Evolutionary conservation across 495 filamentous ascomycete genomes (phyloP), one percentile per base, ranked within the genome.

Genomic region (Staphylotrichum longicolle): DNA sequence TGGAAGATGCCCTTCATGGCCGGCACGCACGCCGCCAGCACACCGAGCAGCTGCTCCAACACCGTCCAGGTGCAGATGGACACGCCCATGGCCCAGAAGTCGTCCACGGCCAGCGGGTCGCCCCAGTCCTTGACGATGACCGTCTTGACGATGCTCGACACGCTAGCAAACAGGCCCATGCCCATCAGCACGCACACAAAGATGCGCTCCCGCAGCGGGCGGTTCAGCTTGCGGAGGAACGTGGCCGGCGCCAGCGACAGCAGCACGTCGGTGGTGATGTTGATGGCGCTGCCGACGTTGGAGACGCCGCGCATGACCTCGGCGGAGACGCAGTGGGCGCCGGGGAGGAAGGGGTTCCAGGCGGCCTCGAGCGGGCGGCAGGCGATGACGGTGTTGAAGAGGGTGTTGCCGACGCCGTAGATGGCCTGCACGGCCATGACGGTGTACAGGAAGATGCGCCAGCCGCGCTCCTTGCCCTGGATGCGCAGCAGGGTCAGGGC

Each of bases 391-490:
- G 64, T 46, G 55, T 69, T 62, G 54, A 71, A 71, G 15, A 67
- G 37, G 1, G 57, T 50, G 61, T 71, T 71, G 42, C 61, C 59
- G 65, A 80, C 73, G 40, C 81, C 81, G 67, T 88, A 87, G 60
- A 86, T 80, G 15, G 72, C 71, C 61, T 82, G 81, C 9, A 87
- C 66, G 2, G 77, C 79, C 3, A 75, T 74, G 42, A 73, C 68
- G 51, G 74, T 75, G 72, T 80, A 85, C 49, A 88, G 75, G 6
- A 80, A 85, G 54, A 88, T 70, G 44, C 71, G 60, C 69, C 69
- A 71, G 2, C 56, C 42, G 8, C 77, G 60, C 82, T 83, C 42
- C 27, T 59, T 62, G 34, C 54, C 55, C 27, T 65, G 63, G 59
- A 71, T 69, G n/a, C 69, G 69, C 1, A 71, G 62, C 7, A 71